Evolutionary conservation across 768 basidiomycete species (phyloP), one percentile per base, ranked within the genome.

Genomic region (Tricholoma matsutake): DNA sequence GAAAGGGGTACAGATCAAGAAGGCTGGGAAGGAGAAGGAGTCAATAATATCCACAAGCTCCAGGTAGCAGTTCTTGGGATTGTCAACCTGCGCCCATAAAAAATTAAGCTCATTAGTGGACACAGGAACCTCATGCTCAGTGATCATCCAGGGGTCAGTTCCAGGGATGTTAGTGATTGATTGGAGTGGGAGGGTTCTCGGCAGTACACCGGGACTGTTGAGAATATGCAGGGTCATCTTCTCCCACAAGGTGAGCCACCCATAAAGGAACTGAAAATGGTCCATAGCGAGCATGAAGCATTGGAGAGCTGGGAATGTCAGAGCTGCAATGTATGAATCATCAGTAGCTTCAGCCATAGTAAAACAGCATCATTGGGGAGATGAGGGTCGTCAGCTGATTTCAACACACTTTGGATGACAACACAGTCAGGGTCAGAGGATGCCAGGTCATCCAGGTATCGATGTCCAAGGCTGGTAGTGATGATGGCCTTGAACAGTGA

Each of bases 331-430:
- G 22, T 25, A 25, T 25, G 22, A 25, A 25, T 71, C 67, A 57
- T 71, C 68, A 4, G 65, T 69, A 6, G 70, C 70, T 53, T 71
- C 66, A n/a, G 67, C 65, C 65, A 71, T 69, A 11, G 64, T 56
- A 11, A 51, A 3, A 57, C 25, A 3, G 34, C 16, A 13, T 68
- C 61, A 39, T 66, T 56, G 1, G 22, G 22, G 22, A 25, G 22
- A 25, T 25, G 22, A 25, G 22, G 22, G 22, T 25, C 22, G 3
- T 25, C 22, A 1, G 3, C 22, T 25, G 22, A 25, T 25, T 25
- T 25, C 3, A 3, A 25, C 22, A 25, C 3, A 3, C 22, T 25
- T 25, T 25, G 22, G 22, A 25, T 25, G 22, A 25, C 22, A 25
- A 25, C 22, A 25, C 3, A 25, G 22, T 25, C 22, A 25, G 22